phyloP scores from a whole-genome alignment of 208 protist genomes.

The Porcisia hertigi region DNA sequence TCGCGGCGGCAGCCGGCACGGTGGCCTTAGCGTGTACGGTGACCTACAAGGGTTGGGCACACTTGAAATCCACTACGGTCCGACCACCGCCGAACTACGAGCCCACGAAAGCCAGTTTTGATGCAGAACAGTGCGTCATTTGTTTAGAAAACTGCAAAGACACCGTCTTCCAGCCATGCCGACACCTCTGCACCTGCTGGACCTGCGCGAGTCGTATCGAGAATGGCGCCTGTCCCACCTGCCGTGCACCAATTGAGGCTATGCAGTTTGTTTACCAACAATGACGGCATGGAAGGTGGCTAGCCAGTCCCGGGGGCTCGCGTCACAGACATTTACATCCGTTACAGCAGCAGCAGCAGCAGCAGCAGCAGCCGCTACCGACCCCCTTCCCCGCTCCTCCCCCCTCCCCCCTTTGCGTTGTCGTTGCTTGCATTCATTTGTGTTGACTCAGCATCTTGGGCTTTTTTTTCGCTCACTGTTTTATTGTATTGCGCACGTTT shows the following conservation, averaged over 20 bases:
- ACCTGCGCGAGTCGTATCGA: constrained; percentile 42
- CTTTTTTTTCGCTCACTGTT: too few relatives aligned
- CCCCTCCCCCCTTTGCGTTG: too few relatives aligned
- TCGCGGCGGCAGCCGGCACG: constrained; percentile 26
- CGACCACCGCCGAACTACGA: constrained; percentile 53
- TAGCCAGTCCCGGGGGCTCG: background rate
- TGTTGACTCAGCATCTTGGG: too few relatives aligned
- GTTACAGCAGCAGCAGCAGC: background rate
- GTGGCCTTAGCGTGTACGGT: constrained; percentile 25
- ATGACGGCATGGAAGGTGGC: background rate
- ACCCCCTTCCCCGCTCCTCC: too few relatives aligned
- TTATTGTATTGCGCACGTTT: too few relatives aligned
- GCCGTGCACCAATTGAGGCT: constrained; percentile 37
- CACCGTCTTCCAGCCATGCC: constrained; percentile 71
- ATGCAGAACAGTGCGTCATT: constrained; percentile 70
- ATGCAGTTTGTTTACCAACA: constrained; percentile 63
- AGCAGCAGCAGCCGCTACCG: too few relatives aligned
- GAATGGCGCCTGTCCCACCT: constrained; percentile 45
- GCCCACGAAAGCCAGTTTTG: constrained; percentile 45
- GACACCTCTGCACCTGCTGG: constrained; percentile 77
- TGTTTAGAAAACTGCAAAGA: constrained; percentile 65
- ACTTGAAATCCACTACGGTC: constrained; percentile 6
- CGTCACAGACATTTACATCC: background rate
- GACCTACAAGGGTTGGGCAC: constrained; percentile 30
- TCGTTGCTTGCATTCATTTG: too few relatives aligned